Base-by-base conservation (phyloP, 441 rosid species). In the Syzygium malaccense region DNA sequence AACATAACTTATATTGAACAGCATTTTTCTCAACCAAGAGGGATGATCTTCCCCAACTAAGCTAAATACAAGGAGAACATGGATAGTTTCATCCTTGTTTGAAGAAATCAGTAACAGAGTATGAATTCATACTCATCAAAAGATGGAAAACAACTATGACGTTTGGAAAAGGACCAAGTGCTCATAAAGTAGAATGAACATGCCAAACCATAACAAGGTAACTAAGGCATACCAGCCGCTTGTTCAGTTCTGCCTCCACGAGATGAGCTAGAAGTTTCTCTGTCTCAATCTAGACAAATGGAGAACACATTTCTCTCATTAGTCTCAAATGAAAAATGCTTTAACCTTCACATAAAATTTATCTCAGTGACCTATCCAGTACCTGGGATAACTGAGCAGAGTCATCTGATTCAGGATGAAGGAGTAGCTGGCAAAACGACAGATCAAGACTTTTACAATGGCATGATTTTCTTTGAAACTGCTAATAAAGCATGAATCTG, bases 381-480 rank as follows among this genome's bases (percentile, higher is more conserved):
- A 98, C 99, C 99, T 98, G 99, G 88, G 99, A 98, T 92, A 98
- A 89, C 94, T 97, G 99, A 41, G 99, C 99, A 85, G 99, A 97
- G 92, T 98, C 98, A 94, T 98, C 99, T 87, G 99, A 98, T 92
- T 97, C 99, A 20, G 99, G 99, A 89, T 89, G 91, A 86, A 98
- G 99, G 90, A 98, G 99, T 79, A 98, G 93, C 99, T 98, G 96
- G 64, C 32, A 89, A 75, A 88, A 92, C 86, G 25, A 90, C 88
- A 92, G 23, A 89, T 78, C 49, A 85, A 75, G 86, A 88, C 84
- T 87, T 88, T 92, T 87, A 89, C 88, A 89, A 86, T 89, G 85
- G 86, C 37, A n/a, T 37, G 60, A 57, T 86, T 53, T 87, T 64
- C 55, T 84, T 28, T 87, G 86, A 89, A 86, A 87, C 86, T 30